Evolutionary conservation across 352 stramenopile species (phyloP).

Genomic region (Globisporangium nodosum): DNA sequence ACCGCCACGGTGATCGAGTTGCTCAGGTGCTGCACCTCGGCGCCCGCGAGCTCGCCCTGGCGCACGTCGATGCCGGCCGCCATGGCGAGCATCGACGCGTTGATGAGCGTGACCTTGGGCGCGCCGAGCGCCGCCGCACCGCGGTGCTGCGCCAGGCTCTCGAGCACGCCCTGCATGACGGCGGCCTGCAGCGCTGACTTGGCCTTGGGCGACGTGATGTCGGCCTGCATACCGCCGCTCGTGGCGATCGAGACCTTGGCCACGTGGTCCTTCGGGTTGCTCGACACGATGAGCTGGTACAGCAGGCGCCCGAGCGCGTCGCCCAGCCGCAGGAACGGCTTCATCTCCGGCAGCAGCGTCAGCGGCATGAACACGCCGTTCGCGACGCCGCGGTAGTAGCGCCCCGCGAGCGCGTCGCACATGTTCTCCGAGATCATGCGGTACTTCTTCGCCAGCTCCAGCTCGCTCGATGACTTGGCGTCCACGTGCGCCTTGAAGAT

Average conservation of each 20-base stretch:
- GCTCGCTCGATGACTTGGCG: slow-evolving; percentile 81
- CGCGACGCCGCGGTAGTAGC: slow-evolving; percentile 74
- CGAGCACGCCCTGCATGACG: slow-evolving; percentile 70
- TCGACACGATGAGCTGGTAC: slow-evolving; percentile 60
- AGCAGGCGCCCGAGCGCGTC: slow-evolving; percentile 71
- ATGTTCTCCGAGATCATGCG: slow-evolving; percentile 75
- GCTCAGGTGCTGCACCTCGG: slow-evolving; percentile 57
- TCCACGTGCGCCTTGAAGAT: slow-evolving; percentile 88
- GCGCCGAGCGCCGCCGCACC: not conserved
- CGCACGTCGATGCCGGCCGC: slow-evolving; percentile 74
- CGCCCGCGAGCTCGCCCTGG: slow-evolving; percentile 44
- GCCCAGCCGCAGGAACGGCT: slow-evolving; percentile 68
- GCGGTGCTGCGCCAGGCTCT: slow-evolving; percentile 40
- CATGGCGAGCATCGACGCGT: slow-evolving; percentile 66
- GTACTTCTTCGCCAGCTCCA: slow-evolving; percentile 66
- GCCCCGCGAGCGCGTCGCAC: slow-evolving; percentile 56
- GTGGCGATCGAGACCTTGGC: slow-evolving; percentile 59
- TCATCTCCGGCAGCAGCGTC: slow-evolving; percentile 73
- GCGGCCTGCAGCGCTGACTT: slow-evolving; percentile 66
- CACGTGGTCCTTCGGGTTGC: slow-evolving; percentile 56
- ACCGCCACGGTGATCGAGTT: slow-evolving; percentile 74
- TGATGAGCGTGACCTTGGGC: slow-evolving; percentile 49
- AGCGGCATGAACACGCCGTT: slow-evolving; percentile 83
- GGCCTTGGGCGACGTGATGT: slow-evolving; percentile 72
- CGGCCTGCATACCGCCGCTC: slow-evolving; percentile 58